phyloP scores from a whole-genome alignment of 2,329 filamentous ascomycete genomes.

The Cladosporium cucumerinum region DNA sequence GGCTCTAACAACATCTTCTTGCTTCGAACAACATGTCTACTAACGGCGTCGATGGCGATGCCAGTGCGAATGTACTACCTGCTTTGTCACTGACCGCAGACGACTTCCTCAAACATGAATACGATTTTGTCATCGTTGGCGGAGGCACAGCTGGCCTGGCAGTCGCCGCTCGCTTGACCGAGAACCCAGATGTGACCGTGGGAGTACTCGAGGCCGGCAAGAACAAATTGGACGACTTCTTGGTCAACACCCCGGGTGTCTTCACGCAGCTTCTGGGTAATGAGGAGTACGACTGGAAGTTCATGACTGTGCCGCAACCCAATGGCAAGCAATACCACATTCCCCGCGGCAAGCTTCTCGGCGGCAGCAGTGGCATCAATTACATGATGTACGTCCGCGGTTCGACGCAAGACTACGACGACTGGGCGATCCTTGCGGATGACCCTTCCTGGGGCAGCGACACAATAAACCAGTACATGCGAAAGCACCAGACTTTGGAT shows the following conservation, averaged over 20 bases:
- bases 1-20: neutral
- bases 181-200: conserved; percentile 31
- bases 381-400: conserved; percentile 43
- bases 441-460: conserved; percentile 48
- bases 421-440: conserved; percentile 43
- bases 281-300: conserved; percentile 27
- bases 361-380: conserved; percentile 42
- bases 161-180: conserved; percentile 30
- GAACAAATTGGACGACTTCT: conserved; percentile 22
- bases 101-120: conserved; percentile 28
- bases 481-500: conserved; percentile 39
- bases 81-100: conserved; percentile 26
- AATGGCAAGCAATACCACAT: conserved; percentile 24
- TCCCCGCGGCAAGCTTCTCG: conserved; percentile 37
- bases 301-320: conserved; percentile 28
- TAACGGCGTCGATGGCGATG: conserved; percentile 21
- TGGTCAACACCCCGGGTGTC: conserved; percentile 26
- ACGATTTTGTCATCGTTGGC: conserved; percentile 32
- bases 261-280: conserved; percentile 22
- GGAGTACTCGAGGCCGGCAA: conserved; percentile 36
- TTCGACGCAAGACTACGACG: conserved; percentile 44
- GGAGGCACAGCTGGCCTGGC: conserved; percentile 34
- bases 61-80: conserved; percentile 19
- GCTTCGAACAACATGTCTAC: conserved; percentile 20
- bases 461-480: conserved; percentile 45